Evolutionary conservation across 1,284 basidiomycete species (phyloP).

Genomic region (Ustilago xerochloae): DNA sequence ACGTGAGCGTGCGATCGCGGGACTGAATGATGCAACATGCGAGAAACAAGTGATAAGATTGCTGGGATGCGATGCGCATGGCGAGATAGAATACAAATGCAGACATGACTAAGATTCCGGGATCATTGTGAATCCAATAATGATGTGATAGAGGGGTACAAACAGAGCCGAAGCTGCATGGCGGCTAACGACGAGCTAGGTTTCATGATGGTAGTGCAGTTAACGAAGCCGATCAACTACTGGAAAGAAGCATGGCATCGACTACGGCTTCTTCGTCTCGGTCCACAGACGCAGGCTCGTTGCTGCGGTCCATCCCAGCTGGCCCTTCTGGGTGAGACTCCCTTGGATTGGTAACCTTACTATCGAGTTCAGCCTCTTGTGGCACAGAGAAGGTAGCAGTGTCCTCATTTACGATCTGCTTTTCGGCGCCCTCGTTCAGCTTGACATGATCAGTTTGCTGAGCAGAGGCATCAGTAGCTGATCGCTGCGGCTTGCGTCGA

Average conservation of each 20-base stretch:
- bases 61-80: neutral
- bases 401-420: neutral
- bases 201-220: too few relatives aligned
- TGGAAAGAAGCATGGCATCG: conserved; percentile 16
- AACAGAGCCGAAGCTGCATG: neutral
- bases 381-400: too few relatives aligned
- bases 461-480: neutral
- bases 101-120: too few relatives aligned
- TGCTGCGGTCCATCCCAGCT: too few relatives aligned
- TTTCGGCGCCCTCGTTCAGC: neutral
- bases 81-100: neutral
- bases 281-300: neutral
- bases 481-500: conserved; percentile 29
- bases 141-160: too few relatives aligned
- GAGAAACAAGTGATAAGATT: neutral
- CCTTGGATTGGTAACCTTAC: too few relatives aligned
- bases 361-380: neutral
- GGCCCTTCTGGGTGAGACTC: too few relatives aligned
- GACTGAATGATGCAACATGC: too few relatives aligned
- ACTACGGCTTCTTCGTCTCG: conserved; percentile 18
- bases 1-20: too few relatives aligned
- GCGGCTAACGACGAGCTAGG: too few relatives aligned
- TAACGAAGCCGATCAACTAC: too few relatives aligned
- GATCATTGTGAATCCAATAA: too few relatives aligned
- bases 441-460: neutral